Conservation (phyloP, 768 basidiomycete genomes). For the Auricularia cornea region DNA sequence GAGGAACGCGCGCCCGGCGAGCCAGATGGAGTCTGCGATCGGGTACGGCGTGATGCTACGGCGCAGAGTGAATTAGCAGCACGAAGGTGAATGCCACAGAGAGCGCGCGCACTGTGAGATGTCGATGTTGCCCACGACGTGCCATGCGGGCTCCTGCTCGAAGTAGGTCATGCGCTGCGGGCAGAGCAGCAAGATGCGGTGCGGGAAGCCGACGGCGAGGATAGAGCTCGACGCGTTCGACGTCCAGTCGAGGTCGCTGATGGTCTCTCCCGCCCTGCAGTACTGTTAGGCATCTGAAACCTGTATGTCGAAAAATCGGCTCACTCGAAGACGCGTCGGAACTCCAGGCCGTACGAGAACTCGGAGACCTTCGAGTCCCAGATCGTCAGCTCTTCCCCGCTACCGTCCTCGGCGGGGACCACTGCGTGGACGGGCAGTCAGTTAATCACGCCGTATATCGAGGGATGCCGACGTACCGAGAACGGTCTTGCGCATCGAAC, state of each 20-base stretch:
- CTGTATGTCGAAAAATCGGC: conserved; percentile 7
- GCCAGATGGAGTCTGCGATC: conserved; percentile 89
- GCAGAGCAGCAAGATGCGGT: conserved; percentile 77
- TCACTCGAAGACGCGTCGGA: conserved; percentile 53
- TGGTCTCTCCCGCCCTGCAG: conserved; percentile 32
- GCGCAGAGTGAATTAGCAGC: background rate
- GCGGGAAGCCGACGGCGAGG: conserved; percentile 78
- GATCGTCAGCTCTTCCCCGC: conserved; percentile 78
- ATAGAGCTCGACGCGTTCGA: conserved; percentile 86
- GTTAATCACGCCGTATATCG: conserved; percentile 2
- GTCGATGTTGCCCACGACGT: conserved; percentile 59
- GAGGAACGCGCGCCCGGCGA: conserved; percentile 72
- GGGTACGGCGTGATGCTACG: conserved; percentile 66
- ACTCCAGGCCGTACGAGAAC: conserved; percentile 86
- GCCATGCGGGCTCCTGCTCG: conserved; percentile 74
- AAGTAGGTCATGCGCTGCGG: conserved; percentile 92
- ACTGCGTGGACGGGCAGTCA: conserved; percentile 33
- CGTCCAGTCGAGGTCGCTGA: conserved; percentile 88
- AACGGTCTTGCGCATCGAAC: conserved; percentile 86
- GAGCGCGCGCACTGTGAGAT: conserved; percentile 48
- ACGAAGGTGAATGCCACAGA: background rate
- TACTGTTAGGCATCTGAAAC: background rate
- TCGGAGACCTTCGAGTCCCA: conserved; percentile 96
- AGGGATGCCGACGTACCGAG: conserved; percentile 46
- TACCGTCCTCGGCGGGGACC: conserved; percentile 33